Evolutionary conservation across 805 yeast genomes (phyloP), one percentile per base, ranked within the genome.

Genomic region (Ogataea polymorpha): DNA sequence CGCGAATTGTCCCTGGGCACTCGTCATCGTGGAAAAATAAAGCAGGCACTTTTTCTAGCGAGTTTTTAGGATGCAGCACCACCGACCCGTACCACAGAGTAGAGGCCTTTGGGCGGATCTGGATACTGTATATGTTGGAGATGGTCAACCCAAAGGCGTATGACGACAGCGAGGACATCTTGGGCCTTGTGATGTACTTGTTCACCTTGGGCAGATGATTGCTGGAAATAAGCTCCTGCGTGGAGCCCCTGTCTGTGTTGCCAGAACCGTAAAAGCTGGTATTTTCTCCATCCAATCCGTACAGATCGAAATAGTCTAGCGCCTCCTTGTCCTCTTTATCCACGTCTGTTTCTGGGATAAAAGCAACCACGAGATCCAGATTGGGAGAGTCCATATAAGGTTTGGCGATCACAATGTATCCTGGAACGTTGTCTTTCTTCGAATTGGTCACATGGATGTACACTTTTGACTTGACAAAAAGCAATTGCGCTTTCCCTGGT

Each of bases 1-100:
- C 82, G 45, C 73, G 63, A 36, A 74, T 66, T 0, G 96, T 87
- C 29, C 91, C 83, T 6, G 86, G 82, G 24, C 83, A 77, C 52
- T 86, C 90, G 41, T 86, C 84, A 57, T 93, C 99, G 62, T 93
- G 99, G 68, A 93, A 90, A 61, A 90, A 93, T 29, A 93, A 55
- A 4, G 89, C 82, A 0, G 98, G 98, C 13, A 88, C 63, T 32
- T 80, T 77, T 41, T 78, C 83, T 27, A 54, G 26, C 7, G 78
- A 78, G 30, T 66, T 77, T 49, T 76, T 75, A 2, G 91, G 77
- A 61, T 87, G 82, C 21, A 93, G 62, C 2, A 88, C 68, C 12
- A 91, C 66, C 0, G 96, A 86, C 0, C 99, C 99, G 64, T 76
- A 79, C 96, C 97, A 91, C 79, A 89, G 81, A 2, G 90, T 95